Percentiles rank a stretch among this genome's conserved stretches.
Conservation (phyloP, 1,284 basidiomycete genomes). For the Baeospora myosura region DNA sequence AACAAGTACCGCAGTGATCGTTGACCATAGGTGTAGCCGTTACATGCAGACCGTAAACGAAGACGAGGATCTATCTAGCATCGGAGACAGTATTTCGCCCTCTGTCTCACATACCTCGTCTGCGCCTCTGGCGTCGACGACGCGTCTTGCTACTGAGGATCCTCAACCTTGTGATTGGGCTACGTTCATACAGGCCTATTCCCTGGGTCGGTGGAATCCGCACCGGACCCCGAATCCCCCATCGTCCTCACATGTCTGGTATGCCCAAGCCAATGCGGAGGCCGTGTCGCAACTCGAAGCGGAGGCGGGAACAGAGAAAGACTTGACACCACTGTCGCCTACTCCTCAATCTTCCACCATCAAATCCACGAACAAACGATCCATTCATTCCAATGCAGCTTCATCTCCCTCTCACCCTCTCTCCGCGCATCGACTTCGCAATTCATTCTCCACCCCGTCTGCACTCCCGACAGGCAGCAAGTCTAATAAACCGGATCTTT, state of each 20-base stretch:
- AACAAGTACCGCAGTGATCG: neutral
- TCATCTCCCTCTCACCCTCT: constrained; percentile 7
- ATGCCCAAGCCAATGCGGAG: neutral
- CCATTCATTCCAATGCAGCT: neutral
- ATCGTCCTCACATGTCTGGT: constrained; percentile 12
- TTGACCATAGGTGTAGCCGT: neutral
- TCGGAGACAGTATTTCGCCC: too few relatives aligned
- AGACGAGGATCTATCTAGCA: constrained; percentile 8
- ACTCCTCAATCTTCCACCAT: too few relatives aligned
- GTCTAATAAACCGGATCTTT: constrained; percentile 14
- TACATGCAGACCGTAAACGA: constrained; percentile 13
- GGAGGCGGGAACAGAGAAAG: too few relatives aligned
- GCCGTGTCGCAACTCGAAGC: too few relatives aligned
- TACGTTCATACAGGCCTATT: constrained; percentile 70
- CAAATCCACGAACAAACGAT: neutral
- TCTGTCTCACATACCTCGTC: constrained; percentile 1
- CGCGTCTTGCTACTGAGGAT: neutral
- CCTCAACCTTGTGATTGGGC: constrained; percentile 53
- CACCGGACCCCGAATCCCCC: constrained; percentile 67
- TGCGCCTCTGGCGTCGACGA: neutral
- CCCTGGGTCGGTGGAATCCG: constrained; percentile 76
- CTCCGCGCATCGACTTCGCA: constrained; percentile 43
- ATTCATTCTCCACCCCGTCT: constrained; percentile 47
- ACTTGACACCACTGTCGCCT: too few relatives aligned
- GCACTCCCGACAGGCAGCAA: constrained; percentile 22